Percentiles rank a stretch among this genome's conserved stretches.
Evolutionary conservation across 768 basidiomycete species (phyloP).

Genomic region (Mycena amicta): DNA sequence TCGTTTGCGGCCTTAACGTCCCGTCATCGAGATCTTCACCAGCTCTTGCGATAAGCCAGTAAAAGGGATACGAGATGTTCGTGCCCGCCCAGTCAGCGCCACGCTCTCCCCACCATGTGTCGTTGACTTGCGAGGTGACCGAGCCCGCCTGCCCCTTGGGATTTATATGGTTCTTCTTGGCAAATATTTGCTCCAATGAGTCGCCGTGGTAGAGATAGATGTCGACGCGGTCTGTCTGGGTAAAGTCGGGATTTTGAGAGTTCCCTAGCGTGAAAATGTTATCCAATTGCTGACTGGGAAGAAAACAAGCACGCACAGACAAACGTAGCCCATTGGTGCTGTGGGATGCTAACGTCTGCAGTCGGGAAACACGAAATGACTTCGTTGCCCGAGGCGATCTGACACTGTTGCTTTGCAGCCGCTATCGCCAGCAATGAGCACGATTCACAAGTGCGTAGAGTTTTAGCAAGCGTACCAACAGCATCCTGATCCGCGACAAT

Average conservation of each 20-base stretch:
- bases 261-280: too few species aligned
- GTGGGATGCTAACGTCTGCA: constrained; percentile 52
- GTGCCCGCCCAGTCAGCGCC: constrained; percentile 52
- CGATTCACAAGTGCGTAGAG: background rate
- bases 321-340: constrained; percentile 74
- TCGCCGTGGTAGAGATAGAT: constrained; percentile 80
- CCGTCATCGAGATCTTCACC: constrained; percentile 54
- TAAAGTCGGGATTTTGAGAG: constrained; percentile 63
- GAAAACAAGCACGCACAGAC: constrained; percentile 62
- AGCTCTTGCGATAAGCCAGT: constrained; percentile 69
- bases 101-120: constrained; percentile 69
- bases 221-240: constrained; percentile 65
- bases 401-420: constrained; percentile 51
- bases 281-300: too few species aligned
- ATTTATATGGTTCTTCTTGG: constrained; percentile 42
- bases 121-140: constrained; percentile 60
- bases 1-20: constrained; percentile 63
- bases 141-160: constrained; percentile 57
- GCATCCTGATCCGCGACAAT: background rate
- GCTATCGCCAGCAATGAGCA: constrained; percentile 21
- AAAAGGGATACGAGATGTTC: constrained; percentile 69
- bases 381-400: constrained; percentile 63
- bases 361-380: constrained; percentile 80
- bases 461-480: background rate
- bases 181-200: constrained; percentile 51